These are phyloP conservation scores for Wickerhamomyces bisporus DNA, from an alignment of 805 yeast species.

Conservation along the genomic window DNA sequence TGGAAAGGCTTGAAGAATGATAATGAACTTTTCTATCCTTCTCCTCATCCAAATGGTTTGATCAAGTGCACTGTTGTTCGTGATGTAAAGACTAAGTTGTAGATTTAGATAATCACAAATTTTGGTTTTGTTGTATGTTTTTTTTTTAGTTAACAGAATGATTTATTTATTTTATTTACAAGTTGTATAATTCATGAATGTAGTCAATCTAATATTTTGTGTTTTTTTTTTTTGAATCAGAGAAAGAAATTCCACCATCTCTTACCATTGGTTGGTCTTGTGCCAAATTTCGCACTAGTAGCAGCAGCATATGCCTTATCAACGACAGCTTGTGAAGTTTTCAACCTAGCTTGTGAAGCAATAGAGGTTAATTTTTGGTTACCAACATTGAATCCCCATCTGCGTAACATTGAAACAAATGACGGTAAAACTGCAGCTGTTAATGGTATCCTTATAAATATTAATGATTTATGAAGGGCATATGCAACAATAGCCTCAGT, in stretches of 20 bases:
- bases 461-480: constrained; percentile 84
- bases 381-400: constrained; percentile 79
- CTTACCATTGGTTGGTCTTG: constrained; percentile 43
- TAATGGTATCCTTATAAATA: constrained; percentile 79
- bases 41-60: constrained; percentile 89
- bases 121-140: too few relatives aligned
- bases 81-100: constrained; percentile 50
- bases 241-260: constrained; percentile 61
- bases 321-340: constrained; percentile 24
- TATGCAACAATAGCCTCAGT: constrained; percentile 90
- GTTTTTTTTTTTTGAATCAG: constrained; percentile 27
- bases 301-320: constrained; percentile 34
- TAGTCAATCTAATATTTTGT: too few relatives aligned
- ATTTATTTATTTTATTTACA: constrained; percentile 1
- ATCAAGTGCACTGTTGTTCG: constrained; percentile 86
- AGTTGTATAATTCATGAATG: constrained; percentile 1
- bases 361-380: constrained; percentile 40
- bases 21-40: constrained; percentile 81
- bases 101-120: constrained; percentile 6
- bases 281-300: constrained; percentile 44
- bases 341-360: constrained; percentile 28
- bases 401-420: constrained; percentile 57
- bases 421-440: constrained; percentile 91
- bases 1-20: constrained; percentile 85
- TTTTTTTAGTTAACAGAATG: background rate